Percentiles rank a stretch among this genome's conserved stretches.
Conservation (phyloP, 202 grass and related monocot species). For the Musa balbisiana region DNA sequence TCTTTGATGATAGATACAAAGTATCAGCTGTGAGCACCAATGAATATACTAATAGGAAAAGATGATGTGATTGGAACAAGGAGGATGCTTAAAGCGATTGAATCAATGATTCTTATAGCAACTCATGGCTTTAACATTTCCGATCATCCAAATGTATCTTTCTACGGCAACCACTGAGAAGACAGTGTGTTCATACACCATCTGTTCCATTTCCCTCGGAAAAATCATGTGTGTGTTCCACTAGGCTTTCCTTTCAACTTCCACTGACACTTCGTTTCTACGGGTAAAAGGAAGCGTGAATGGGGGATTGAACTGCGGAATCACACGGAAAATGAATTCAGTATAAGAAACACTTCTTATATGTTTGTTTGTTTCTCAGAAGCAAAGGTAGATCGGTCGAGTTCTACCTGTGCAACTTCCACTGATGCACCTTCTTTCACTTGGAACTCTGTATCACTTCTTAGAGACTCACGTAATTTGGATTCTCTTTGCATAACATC, state of each 20-base stretch:
- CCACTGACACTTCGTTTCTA: conserved; percentile 84
- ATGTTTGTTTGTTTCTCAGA: neutral
- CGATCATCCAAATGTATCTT: no score
- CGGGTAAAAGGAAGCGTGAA: conserved; percentile 86
- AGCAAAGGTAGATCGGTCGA: conserved; percentile 10
- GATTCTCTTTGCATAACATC: conserved; percentile 53
- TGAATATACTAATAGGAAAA: no score
- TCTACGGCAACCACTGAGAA: conserved; percentile 15
- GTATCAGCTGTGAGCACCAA: no score
- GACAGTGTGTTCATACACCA: neutral
- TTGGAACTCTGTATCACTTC: conserved; percentile 46
- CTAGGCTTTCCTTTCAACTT: conserved; percentile 50
- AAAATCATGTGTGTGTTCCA: conserved; percentile 3
- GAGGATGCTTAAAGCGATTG: no score
- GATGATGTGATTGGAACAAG: no score
- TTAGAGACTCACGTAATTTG: conserved; percentile 50
- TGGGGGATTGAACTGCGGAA: conserved; percentile 76
- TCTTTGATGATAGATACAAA: no score
- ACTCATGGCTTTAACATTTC: no score
- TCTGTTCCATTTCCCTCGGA: neutral
- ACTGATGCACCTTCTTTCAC: conserved; percentile 49
- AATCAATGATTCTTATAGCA: no score
- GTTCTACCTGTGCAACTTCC: conserved; percentile 77
- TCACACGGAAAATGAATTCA: conserved; percentile 22
- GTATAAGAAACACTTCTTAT: neutral